These are phyloP conservation scores for Cladosporium phlei DNA, from an alignment of 2,329 filamentous ascomycete species.

Conservation along the genomic window DNA sequence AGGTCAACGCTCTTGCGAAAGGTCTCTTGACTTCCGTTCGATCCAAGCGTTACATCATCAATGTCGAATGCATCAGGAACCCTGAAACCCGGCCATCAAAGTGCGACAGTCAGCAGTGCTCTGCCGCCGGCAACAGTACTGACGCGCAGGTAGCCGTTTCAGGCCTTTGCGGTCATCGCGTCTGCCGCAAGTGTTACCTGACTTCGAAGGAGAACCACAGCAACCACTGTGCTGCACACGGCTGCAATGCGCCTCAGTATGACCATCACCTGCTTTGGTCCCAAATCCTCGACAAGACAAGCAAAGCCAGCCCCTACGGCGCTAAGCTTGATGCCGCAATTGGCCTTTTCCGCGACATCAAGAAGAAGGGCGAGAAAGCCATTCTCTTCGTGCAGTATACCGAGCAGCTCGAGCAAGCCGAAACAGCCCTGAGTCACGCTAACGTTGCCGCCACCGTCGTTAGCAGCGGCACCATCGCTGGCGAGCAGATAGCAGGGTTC, in stretches of 20 bases:
- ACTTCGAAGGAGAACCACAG: slow-evolving; percentile 24
- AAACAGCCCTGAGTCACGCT: slow-evolving; percentile 29
- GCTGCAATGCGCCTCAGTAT: slow-evolving; percentile 39
- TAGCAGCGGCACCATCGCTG: slow-evolving; percentile 22
- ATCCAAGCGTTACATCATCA: slow-evolving; percentile 23
- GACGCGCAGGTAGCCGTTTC: slow-evolving; percentile 33
- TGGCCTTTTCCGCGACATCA: slow-evolving; percentile 39
- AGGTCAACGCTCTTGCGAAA: slow-evolving; percentile 18
- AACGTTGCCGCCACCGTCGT: slow-evolving; percentile 37
- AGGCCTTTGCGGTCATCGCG: slow-evolving; percentile 48
- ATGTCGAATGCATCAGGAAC: slow-evolving; percentile 15
- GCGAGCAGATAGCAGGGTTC: slow-evolving; percentile 21
- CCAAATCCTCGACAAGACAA: slow-evolving; percentile 31
- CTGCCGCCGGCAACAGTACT: neutral
- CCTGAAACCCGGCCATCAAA: neutral
- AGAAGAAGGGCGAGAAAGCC: slow-evolving; percentile 42
- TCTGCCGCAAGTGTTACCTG: slow-evolving; percentile 42
- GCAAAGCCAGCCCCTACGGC: slow-evolving; percentile 29
- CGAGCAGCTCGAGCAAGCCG: slow-evolving; percentile 39
- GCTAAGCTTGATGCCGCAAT: slow-evolving; percentile 47
- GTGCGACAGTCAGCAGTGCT: neutral
- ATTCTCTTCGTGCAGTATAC: slow-evolving; percentile 54
- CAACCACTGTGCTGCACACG: slow-evolving; percentile 34
- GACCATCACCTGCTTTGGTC: slow-evolving; percentile 39
- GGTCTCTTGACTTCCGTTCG: slow-evolving; percentile 20